Percentiles rank a stretch among this genome's conserved stretches.
Evolutionary conservation across 148 eudicot species (phyloP).

Genomic region (Beta vulgaris): DNA sequence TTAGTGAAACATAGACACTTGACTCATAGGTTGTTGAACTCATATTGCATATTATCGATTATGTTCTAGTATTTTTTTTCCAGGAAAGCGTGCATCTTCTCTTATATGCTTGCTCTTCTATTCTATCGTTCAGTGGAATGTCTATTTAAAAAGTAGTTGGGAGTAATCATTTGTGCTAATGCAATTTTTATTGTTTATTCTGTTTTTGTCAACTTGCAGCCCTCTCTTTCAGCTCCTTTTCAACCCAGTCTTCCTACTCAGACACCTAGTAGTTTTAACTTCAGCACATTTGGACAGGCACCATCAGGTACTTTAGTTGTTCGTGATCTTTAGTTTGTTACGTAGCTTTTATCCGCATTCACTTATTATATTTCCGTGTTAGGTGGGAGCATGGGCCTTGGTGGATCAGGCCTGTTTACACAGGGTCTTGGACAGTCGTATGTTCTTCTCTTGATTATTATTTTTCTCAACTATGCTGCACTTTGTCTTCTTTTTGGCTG

Average conservation of each 20-base stretch:
- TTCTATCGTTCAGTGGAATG: background rate
- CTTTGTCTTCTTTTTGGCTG: background rate
- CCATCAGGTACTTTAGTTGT: slow-evolving; percentile 45
- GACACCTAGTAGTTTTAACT: slow-evolving; percentile 50
- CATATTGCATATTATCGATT: no score
- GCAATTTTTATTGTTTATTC: background rate
- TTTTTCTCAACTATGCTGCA: background rate
- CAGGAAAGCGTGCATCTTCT: no score
- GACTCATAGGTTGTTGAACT: no score
- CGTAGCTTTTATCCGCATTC: background rate
- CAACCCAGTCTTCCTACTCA: slow-evolving; percentile 63
- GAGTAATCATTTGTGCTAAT: background rate
- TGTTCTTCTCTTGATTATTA: slow-evolving; percentile 26
- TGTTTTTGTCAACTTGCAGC: slow-evolving; percentile 44
- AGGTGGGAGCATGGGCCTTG: slow-evolving; percentile 57
- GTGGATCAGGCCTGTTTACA: slow-evolving; percentile 59
- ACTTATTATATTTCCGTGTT: slow-evolving; percentile 21
- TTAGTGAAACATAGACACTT: no score
- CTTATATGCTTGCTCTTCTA: background rate
- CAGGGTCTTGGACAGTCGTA: slow-evolving; percentile 79
- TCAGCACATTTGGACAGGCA: slow-evolving; percentile 63
- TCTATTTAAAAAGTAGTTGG: background rate
- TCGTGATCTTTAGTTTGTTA: background rate
- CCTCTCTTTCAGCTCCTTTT: slow-evolving; percentile 62
- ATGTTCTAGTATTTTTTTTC: no score